Evolutionary conservation across 2,329 filamentous ascomycete genomes (phyloP).

Genomic region (Ophiosphaerella narmari): DNA sequence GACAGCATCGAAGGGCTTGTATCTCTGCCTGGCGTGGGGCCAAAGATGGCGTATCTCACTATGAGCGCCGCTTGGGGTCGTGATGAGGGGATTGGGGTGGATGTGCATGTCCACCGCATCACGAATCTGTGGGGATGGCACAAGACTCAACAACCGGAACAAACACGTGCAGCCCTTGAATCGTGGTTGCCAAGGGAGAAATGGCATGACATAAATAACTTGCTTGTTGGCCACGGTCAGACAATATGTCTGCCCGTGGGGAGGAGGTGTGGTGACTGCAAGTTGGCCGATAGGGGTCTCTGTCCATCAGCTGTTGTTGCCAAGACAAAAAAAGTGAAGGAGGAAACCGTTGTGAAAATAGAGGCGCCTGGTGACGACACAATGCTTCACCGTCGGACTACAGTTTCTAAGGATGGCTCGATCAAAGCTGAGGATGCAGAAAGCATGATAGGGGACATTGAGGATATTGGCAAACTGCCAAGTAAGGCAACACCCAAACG

Average conservation of each 20-base stretch:
- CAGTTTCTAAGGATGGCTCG: conserved; percentile 17
- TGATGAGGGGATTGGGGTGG: conserved; percentile 82
- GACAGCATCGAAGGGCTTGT: conserved; percentile 75
- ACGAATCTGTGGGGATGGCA: conserved; percentile 95
- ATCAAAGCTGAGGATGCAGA: conserved; percentile 36
- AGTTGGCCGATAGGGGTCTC: conserved; percentile 73
- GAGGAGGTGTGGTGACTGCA: conserved; percentile 82
- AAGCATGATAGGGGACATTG: conserved; percentile 33
- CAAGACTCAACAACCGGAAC: conserved; percentile 78
- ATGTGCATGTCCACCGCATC: conserved; percentile 93
- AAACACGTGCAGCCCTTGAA: conserved; percentile 75
- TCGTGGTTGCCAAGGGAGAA: conserved; percentile 80
- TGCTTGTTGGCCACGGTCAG: conserved; percentile 88
- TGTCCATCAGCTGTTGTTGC: conserved; percentile 62
- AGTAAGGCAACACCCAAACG: not conserved
- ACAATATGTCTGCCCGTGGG: conserved; percentile 82
- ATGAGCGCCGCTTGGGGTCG: conserved; percentile 75
- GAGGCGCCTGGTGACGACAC: conserved; percentile 42
- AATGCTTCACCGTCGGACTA: conserved; percentile 23
- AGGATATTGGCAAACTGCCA: conserved; percentile 33
- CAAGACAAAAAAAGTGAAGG: conserved; percentile 58
- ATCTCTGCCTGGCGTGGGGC: conserved; percentile 82
- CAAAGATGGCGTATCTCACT: conserved; percentile 93
- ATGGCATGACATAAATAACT: conserved; percentile 91
- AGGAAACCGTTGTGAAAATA: conserved; percentile 41